Evolutionary conservation across 495 filamentous ascomycete species (phyloP), one percentile per base, ranked within the genome.

Genomic region (Lophium mytilinum): DNA sequence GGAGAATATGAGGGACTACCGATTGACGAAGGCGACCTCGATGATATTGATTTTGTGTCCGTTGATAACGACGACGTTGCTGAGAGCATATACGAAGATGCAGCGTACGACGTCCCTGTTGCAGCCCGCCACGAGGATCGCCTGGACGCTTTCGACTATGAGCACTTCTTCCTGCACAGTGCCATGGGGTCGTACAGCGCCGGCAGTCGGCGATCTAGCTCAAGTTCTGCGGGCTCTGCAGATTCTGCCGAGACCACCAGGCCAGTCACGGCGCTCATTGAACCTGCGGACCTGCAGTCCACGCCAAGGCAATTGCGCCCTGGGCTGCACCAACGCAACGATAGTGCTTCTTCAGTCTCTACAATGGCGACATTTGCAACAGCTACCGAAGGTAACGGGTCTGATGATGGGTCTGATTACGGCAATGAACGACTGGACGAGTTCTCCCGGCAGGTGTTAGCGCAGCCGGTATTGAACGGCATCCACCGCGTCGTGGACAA

Each of bases 91-190:
- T 85, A 85, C 58, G 80, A 83, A 68, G 82, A 85, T 66, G 80
- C 81, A 21, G 70, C 74, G 36, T 76, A 82, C 64, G 83, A 86
- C 55, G 69, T 77, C 51, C 57, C 57, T 4, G 56, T 62, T 40
- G 66, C 73, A 7, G 73, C 74, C 33, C 79, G 83, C 4, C 93
- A 98, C 65, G 93, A 98, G 73, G 92, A 97, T 69, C 88, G 93
- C 14, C 86, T 91, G 62, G 93, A 98, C 68, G 93, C 93, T 7
- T 98, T 98, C 69, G 93, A 96, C 68, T 98, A 98, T 61, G 89
- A 97, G 66, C 82, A 94, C 64, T 94, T 95, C 71, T 95, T 95
- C 70, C 78, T 96, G 10, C 90, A 95, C 66, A 90, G 86, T 64
- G 88, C 88, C 14, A 81, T 95, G 78, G 88, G 89, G n/a, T 87